phyloP scores from a whole-genome alignment of 2,329 filamentous ascomycete species.

The Cladophialophora yegresii region DNA sequence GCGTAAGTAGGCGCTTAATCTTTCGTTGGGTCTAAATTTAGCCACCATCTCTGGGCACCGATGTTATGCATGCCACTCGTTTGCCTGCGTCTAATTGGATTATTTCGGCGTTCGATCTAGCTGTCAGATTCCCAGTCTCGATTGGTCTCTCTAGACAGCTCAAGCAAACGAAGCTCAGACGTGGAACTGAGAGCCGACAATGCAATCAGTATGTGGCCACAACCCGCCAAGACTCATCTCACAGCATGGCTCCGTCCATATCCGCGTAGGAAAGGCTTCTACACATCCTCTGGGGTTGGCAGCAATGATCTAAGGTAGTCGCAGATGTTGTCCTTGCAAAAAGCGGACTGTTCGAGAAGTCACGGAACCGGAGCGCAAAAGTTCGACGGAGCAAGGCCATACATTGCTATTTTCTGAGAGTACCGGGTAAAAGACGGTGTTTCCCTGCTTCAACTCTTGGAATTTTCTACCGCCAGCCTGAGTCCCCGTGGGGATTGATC shows the following conservation, averaged over 20 bases:
- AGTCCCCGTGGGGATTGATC: background rate
- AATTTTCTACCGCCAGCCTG: background rate
- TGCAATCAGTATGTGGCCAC: background rate
- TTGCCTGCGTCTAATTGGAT: background rate
- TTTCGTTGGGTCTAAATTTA: conserved; percentile 14
- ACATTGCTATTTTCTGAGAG: conserved; percentile 15
- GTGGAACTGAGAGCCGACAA: background rate
- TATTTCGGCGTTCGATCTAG: background rate
- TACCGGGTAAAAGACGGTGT: conserved; percentile 13
- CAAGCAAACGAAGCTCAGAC: background rate
- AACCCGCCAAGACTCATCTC: background rate
- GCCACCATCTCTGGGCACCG: conserved; percentile 1
- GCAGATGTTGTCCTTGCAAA: background rate
- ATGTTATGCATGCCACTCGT: conserved; percentile 4
- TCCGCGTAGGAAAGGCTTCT: background rate
- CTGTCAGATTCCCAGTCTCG: background rate
- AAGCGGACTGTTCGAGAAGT: background rate
- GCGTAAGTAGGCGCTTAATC: conserved; percentile 17
- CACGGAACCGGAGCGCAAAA: background rate
- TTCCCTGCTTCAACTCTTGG: conserved; percentile 14
- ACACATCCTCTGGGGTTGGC: background rate
- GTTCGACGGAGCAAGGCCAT: background rate
- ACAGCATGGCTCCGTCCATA: background rate
- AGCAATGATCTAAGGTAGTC: background rate
- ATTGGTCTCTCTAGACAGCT: background rate